Evolutionary conservation across 257 asterid species (phyloP).

Genomic region (Eustoma russellianum): DNA sequence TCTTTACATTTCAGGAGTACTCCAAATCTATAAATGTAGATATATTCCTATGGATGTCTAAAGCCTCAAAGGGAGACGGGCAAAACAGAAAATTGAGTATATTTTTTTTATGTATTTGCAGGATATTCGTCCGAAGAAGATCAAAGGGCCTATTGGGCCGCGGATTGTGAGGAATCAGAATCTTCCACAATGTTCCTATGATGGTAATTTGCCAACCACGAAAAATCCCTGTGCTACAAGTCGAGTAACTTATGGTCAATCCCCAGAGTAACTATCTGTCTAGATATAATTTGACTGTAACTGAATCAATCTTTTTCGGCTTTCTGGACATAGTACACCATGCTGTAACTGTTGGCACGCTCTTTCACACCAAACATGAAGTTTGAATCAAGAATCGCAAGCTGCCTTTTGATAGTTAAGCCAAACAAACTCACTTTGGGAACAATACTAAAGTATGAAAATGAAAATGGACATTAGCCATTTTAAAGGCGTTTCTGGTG

Average conservation of each 20-base stretch:
- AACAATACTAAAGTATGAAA: too few species aligned
- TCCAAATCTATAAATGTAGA: neutral
- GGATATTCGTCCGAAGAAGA: conserved; percentile 66
- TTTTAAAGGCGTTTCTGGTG: too few species aligned
- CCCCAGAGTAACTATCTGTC: too few species aligned
- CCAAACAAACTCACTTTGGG: too few species aligned
- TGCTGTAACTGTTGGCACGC: too few species aligned
- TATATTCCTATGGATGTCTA: neutral
- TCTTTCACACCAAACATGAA: too few species aligned
- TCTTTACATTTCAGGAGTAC: neutral
- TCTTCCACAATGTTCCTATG: conserved; percentile 76
- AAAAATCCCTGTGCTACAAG: conserved; percentile 44
- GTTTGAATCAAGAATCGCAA: too few species aligned
- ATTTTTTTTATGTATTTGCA: conserved; percentile 21
- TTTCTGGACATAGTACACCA: too few species aligned
- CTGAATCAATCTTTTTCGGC: too few species aligned
- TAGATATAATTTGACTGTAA: too few species aligned
- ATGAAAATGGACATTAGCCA: too few species aligned
- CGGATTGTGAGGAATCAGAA: conserved; percentile 42
- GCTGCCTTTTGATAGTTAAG: too few species aligned
- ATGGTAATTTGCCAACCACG: conserved; percentile 74
- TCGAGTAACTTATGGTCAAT: neutral
- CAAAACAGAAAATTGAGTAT: neutral
- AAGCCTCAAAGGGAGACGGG: neutral
- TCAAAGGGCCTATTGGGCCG: conserved; percentile 50